Percentiles rank a stretch among this genome's conserved stretches.
These are phyloP conservation scores for Boletus barrowsii DNA, from an alignment of 768 basidiomycete species.

Conservation along the genomic window DNA sequence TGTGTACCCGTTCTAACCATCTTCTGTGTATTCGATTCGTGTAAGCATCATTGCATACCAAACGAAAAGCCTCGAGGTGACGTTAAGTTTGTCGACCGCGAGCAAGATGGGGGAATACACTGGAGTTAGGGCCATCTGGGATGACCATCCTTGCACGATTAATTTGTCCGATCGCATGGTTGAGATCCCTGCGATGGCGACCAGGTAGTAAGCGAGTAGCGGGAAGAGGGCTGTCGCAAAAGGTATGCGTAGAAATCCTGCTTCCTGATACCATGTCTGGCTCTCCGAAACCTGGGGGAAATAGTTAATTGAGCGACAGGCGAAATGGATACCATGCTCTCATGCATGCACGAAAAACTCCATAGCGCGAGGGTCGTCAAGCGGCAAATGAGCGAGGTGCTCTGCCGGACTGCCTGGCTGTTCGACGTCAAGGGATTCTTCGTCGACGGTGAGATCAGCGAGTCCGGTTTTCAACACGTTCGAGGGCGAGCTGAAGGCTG, in stretches of 20 bases:
- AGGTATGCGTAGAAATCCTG: conserved; percentile 69
- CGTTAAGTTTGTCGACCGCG: conserved; percentile 73
- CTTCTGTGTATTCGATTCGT: conserved; percentile 48
- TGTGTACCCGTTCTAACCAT: conserved; percentile 42
- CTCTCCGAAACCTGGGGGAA: conserved; percentile 60
- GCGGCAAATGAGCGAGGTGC: conserved; percentile 51
- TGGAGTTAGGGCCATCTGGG: conserved; percentile 55
- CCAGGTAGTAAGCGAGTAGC: conserved; percentile 44
- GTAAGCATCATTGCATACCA: conserved; percentile 55
- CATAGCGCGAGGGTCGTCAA: conserved; percentile 64
- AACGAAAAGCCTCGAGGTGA: conserved; percentile 63
- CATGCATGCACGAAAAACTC: conserved; percentile 73
- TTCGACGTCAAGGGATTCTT: conserved; percentile 46
- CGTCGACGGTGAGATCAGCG: conserved; percentile 51
- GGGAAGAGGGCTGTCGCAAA: conserved; percentile 68
- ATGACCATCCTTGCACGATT: conserved; percentile 66
- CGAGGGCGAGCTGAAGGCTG: conserved; percentile 55
- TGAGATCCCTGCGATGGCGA: conserved; percentile 48
- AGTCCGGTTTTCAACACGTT: conserved; percentile 65
- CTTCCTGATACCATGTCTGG: conserved; percentile 62
- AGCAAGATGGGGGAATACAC: conserved; percentile 56
- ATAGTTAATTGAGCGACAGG: background rate
- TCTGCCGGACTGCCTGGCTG: conserved; percentile 64
- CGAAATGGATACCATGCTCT: conserved; percentile 46
- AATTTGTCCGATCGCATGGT: conserved; percentile 57